Evolutionary conservation across 495 filamentous ascomycete species (phyloP).

Genomic region (Aspergillus nidulans): DNA sequence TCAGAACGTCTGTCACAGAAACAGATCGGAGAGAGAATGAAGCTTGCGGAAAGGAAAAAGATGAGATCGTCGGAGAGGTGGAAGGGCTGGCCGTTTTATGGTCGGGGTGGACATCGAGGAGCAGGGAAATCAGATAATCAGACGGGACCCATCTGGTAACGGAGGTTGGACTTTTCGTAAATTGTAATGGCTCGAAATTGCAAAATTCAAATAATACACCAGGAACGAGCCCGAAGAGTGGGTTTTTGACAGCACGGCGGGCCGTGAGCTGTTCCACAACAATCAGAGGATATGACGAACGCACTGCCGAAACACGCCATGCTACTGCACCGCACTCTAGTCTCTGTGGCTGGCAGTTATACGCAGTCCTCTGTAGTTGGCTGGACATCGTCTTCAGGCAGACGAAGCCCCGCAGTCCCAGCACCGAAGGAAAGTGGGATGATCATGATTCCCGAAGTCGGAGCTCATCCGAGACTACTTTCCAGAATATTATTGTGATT

Average conservation of each 20-base stretch:
- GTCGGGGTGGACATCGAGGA: neutral
- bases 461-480: neutral
- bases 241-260: slow-evolving; percentile 19
- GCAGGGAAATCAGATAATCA: neutral
- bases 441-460: slow-evolving; percentile 16
- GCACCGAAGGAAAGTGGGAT: slow-evolving; percentile 17
- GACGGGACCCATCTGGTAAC: neutral
- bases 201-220: slow-evolving; percentile 9
- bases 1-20: slow-evolving; percentile 1
- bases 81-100: slow-evolving; percentile 3
- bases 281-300: neutral
- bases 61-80: slow-evolving; percentile 5
- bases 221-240: slow-evolving; percentile 4
- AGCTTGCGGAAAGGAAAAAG: slow-evolving; percentile 8
- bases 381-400: neutral
- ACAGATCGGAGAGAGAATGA: neutral
- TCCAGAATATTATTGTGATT: neutral
- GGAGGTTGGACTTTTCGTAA: neutral
- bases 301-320: slow-evolving; percentile 9
- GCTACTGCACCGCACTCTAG: no score
- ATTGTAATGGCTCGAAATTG: slow-evolving; percentile 5
- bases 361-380: neutral
- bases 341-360: neutral
- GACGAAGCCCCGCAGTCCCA: slow-evolving; percentile 11
- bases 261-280: slow-evolving; percentile 11